Base-by-base conservation (phyloP, 2,329 filamentous ascomycete genomes). In the Fusarium ambrosium region DNA sequence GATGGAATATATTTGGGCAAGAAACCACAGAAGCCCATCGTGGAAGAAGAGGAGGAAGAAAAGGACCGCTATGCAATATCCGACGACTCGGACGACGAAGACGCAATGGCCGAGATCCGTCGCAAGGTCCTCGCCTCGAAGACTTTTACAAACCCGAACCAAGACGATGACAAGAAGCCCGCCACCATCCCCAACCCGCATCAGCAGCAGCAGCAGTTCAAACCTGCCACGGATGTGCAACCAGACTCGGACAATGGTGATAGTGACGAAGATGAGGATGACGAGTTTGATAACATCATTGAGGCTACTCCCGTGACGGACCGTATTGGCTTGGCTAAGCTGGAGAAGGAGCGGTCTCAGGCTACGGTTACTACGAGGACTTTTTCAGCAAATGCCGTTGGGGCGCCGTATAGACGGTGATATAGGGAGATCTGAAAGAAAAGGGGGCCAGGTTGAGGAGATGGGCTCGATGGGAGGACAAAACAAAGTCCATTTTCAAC, bases 271-370 rank as follows among this genome's bases (percentile, higher is more conserved):
- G 88, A 86, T 11, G 91, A 87, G 1, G 89, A 91, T 18, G 93
- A 97, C 64, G 93, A 95, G 60, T 98, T 98, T 80, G 96, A 98
- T 80, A 93, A 93, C 75, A 97, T 99, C 82, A 97, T 98, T 80
- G 91, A 95, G 77, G 96, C 97, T 0, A 96, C 94, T 4, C 95
- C 95, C 0, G 91, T 97, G 20, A 98, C 95, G 0, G 96, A 98
- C 81, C 90, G 93, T 64, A 94, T 93, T 14, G 96, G 96, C 0
- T 79, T 91, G 66, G 82, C 84, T 3, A 89, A 85, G 81, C 81
- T 91, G 48, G 88, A 91, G 70, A 90, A 87, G 82, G 89, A 91
- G 77, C 84, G 88, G 43, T 82, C 85, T 7, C 84, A 83, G 65
- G 85, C 85, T 3, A 85, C 85, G 7, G 82, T 86, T 32, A 87